These are phyloP conservation scores for Botryobasidium botryosum DNA, from an alignment of 768 basidiomycete species.

Conservation along the genomic window DNA sequence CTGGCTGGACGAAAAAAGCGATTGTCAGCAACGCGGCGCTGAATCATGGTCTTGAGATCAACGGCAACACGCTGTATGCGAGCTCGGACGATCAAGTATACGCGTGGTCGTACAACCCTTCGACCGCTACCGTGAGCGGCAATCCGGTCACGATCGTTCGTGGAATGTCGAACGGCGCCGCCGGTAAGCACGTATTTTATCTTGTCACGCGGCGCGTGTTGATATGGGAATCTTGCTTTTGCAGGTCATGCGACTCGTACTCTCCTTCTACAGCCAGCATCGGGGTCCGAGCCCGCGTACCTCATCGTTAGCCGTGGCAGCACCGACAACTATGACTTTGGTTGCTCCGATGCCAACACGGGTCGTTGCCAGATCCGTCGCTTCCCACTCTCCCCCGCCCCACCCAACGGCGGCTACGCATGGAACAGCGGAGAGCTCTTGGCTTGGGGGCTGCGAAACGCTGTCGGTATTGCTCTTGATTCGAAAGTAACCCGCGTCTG, in stretches of 20 bases:
- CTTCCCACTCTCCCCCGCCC: background rate
- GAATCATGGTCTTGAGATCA: background rate
- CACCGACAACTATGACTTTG: background rate
- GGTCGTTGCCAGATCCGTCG: background rate
- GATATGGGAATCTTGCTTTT: no score
- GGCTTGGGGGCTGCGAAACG: background rate
- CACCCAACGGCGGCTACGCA: no score
- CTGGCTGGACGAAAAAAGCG: background rate
- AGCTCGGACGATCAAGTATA: background rate
- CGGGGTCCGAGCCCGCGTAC: background rate
- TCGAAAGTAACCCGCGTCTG: background rate
- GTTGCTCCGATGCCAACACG: background rate
- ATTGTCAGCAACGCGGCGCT: background rate
- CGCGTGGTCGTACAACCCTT: background rate
- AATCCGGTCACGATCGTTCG: background rate
- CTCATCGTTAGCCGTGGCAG: background rate
- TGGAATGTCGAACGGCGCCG: background rate
- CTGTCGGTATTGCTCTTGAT: background rate
- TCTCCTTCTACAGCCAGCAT: background rate
- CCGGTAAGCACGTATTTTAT: no score
- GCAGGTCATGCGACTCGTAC: background rate
- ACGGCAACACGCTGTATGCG: background rate
- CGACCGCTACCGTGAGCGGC: background rate
- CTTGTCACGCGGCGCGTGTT: no score
- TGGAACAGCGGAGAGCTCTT: background rate